Base-by-base conservation (phyloP, 305 asterid species). In the Striga hermonthica region DNA sequence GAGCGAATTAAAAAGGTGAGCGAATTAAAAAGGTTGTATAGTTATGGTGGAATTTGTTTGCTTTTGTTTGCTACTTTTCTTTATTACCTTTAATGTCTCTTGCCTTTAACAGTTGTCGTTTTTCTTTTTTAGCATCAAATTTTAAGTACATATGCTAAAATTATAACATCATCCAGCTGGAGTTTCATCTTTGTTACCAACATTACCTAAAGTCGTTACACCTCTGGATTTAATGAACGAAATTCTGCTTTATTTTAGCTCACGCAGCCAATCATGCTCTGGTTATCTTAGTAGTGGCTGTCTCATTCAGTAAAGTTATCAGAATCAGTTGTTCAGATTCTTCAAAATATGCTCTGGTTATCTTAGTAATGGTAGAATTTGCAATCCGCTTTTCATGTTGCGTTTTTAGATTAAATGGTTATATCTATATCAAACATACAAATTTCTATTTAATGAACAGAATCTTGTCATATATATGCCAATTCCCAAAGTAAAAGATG, bases 1-100 rank as follows among this genome's bases (percentile, higher is more conserved):
- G 96, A 82, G 73, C 81, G 88, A 73, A 89, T 92, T 50, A 84
- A 76, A 74, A 81, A 92, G 97, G 98, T 64, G 96, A 82, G 73
- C 81, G 88, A 73, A 89, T 92, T 50, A 84, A 76, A 74, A 81
- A 92, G 97, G 98, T 64, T 54, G 71, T 57, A 47, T 65, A 72
- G 50, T 61, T 70, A 10, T 57, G 28, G 15, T 12, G 57, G 44
- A 53, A 41, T 55, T 71, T 68, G 52, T 48, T 49, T 59, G 31
- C 31, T 41, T 61, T 12, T 41, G n/a, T 56, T 66, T 50, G 35
- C 74, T 37, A 14, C 47, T 57, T 53, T 75, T 68, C 73, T 43
- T 57, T 16, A 57, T 39, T 60, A 12, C 62, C 71, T 64, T 13
- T 40, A 16, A 7, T 38, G 22, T 56, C 15, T 56, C 43, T 56